Evolutionary conservation across 805 yeast genomes (phyloP).

Genomic region (Kuraishia cidri): DNA sequence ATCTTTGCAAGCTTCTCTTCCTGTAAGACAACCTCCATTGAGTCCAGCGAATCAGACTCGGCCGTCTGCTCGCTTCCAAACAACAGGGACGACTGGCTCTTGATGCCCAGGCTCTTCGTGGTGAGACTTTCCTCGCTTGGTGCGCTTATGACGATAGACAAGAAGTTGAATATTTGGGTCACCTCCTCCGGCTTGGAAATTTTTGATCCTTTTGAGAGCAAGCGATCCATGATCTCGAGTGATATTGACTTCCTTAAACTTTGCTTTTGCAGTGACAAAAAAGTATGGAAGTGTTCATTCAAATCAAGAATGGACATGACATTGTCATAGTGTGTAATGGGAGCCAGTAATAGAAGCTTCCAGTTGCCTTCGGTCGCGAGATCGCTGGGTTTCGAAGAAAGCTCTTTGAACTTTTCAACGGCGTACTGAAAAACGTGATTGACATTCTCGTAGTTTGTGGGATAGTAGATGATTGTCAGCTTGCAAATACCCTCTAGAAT

Average conservation of each 20-base stretch:
- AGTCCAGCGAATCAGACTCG: constrained; percentile 15
- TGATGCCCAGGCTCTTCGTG: constrained; percentile 29
- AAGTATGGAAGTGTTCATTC: constrained; percentile 39
- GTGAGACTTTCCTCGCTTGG: constrained; percentile 18
- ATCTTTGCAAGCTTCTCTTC: constrained; percentile 64
- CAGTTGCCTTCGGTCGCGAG: constrained; percentile 26
- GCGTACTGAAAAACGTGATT: constrained; percentile 56
- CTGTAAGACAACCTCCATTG: constrained; percentile 27
- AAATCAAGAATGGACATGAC: constrained; percentile 24
- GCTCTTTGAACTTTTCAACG: constrained; percentile 19
- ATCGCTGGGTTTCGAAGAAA: constrained; percentile 9
- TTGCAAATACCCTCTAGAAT: constrained; percentile 59
- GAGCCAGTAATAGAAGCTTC: constrained; percentile 36
- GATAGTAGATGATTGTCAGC: constrained; percentile 59
- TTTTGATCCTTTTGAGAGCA: constrained; percentile 30
- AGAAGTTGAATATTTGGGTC: constrained; percentile 48
- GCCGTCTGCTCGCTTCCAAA: constrained; percentile 15
- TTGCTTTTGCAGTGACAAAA: constrained; percentile 44
- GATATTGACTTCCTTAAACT: constrained; percentile 50
- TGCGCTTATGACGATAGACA: constrained; percentile 40
- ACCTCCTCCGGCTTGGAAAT: constrained; percentile 39
- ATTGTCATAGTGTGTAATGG: constrained; percentile 33
- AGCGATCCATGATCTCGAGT: constrained; percentile 47
- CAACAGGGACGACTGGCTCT: constrained; percentile 6
- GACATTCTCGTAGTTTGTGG: constrained; percentile 48